Conservation (phyloP, 306 rosid species). For the Purshia tridentata region DNA sequence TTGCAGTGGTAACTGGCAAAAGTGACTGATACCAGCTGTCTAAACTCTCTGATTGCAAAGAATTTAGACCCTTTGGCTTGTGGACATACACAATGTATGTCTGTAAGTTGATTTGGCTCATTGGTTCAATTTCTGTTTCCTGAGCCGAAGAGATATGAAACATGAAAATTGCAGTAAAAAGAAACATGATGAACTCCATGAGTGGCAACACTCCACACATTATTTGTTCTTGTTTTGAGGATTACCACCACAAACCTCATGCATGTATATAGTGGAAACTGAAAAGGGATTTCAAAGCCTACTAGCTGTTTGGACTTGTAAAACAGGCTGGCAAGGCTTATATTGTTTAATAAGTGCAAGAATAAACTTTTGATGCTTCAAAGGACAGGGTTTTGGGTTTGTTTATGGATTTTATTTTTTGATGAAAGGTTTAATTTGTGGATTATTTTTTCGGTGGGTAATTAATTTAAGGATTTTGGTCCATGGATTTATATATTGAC, state of each 20-base stretch:
- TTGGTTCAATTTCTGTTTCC: not conserved
- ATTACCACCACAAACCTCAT: not conserved
- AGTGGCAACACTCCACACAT: not conserved
- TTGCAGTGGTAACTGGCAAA: conserved; percentile 36
- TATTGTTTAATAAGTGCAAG: not conserved
- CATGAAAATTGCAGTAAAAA: too few relatives aligned
- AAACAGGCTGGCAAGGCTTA: not conserved
- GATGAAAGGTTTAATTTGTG: not conserved
- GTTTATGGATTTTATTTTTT: not conserved
- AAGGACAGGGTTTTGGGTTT: not conserved
- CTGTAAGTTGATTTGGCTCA: conserved; percentile 11
- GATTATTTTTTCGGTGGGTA: not conserved
- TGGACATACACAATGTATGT: conserved; percentile 47
- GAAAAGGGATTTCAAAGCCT: not conserved
- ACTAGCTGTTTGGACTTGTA: too few relatives aligned
- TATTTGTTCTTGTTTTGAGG: not conserved
- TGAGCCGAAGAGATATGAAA: too few relatives aligned
- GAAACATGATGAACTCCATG: not conserved
- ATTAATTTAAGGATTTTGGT: too few relatives aligned
- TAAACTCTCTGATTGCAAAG: conserved; percentile 27
- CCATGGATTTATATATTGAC: too few relatives aligned
- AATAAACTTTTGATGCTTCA: not conserved
- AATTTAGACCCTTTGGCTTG: conserved; percentile 27
- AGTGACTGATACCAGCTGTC: conserved; percentile 53
- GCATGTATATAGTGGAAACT: not conserved